Percentiles rank a stretch among this genome's conserved stretches.
Evolutionary conservation across 257 asterid genomes (phyloP).

Genomic region (Anisodus acutangulus): DNA sequence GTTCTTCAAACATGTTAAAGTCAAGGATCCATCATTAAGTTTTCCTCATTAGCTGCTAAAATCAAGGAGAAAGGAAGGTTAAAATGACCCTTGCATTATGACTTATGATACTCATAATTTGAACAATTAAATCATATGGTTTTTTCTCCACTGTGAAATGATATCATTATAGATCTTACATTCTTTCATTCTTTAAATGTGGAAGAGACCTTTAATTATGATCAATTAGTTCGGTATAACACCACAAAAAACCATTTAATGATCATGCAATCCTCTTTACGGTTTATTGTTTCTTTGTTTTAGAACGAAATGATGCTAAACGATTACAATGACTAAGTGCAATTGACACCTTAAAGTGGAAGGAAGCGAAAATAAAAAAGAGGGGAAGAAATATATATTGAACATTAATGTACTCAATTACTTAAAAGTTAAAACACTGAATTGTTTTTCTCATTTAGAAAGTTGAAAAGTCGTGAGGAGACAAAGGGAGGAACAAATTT

Average conservation of each 20-base stretch:
- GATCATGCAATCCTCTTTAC: conserved; percentile 16
- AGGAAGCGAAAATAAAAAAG: neutral
- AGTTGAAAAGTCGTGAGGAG: neutral
- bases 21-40: conserved; percentile 11
- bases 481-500: too few species aligned
- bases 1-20: conserved; percentile 15
- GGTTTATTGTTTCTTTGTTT: conserved; percentile 24
- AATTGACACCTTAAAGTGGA: neutral
- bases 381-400: neutral
- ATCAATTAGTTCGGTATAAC: conserved; percentile 14
- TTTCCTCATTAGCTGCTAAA: neutral
- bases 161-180: neutral
- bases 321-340: conserved; percentile 25
- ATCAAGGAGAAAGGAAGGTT: neutral
- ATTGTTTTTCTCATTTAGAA: neutral
- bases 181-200: conserved; percentile 2
- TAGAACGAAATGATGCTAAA: conserved; percentile 15
- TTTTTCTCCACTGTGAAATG: conserved; percentile 14
- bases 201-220: conserved; percentile 28
- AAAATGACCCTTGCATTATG: neutral
- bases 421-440: neutral
- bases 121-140: neutral
- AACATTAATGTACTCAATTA: neutral
- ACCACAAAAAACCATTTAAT: neutral
- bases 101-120: neutral